Percentiles rank a stretch among this genome's conserved stretches.
phyloP scores from a whole-genome alignment of 2,329 filamentous ascomycete species.

The Knufia petricola region DNA sequence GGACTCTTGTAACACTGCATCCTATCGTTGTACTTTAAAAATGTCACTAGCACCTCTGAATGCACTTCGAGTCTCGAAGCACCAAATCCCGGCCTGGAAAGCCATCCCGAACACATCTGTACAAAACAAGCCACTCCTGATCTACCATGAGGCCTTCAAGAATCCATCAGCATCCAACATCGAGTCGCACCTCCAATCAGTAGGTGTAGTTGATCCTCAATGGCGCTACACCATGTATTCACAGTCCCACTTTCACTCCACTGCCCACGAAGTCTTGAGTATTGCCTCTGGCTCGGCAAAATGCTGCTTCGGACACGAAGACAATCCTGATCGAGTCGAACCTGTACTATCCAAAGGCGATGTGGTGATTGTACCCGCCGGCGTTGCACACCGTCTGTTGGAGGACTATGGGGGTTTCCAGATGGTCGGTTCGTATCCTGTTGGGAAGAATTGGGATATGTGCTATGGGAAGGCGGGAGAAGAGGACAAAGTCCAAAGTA shows the following conservation, averaged over 20 bases:
- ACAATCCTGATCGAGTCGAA: slow-evolving; percentile 50
- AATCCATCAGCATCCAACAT: slow-evolving; percentile 40
- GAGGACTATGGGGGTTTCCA: slow-evolving; percentile 46
- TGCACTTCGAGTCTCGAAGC: slow-evolving; percentile 44
- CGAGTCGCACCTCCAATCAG: slow-evolving; percentile 44
- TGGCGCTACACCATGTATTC: slow-evolving; percentile 63
- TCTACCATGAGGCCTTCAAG: slow-evolving; percentile 54
- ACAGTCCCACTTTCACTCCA: slow-evolving; percentile 58
- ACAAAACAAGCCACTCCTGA: slow-evolving; percentile 52
- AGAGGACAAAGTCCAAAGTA: slow-evolving; percentile 41
- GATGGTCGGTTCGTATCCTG: slow-evolving; percentile 60
- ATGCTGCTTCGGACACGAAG: slow-evolving; percentile 58
- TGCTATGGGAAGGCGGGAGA: slow-evolving; percentile 55
- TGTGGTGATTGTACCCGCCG: slow-evolving; percentile 56
- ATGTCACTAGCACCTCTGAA: slow-evolving; percentile 3
- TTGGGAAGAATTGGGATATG: slow-evolving; percentile 55
- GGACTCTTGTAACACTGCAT: not conserved
- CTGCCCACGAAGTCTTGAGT: slow-evolving; percentile 56
- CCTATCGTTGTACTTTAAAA: not conserved
- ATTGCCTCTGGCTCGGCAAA: slow-evolving; percentile 49
- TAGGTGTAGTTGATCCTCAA: slow-evolving; percentile 51
- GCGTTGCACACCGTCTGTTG: slow-evolving; percentile 54
- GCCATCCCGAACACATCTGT: slow-evolving; percentile 56
- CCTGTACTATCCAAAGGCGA: slow-evolving; percentile 49
- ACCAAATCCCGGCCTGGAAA: slow-evolving; percentile 49